Percentiles rank a stretch among this genome's conserved stretches.
Evolutionary conservation across 768 basidiomycete genomes (phyloP).

Genomic region (Suillus fuscotomentosus): DNA sequence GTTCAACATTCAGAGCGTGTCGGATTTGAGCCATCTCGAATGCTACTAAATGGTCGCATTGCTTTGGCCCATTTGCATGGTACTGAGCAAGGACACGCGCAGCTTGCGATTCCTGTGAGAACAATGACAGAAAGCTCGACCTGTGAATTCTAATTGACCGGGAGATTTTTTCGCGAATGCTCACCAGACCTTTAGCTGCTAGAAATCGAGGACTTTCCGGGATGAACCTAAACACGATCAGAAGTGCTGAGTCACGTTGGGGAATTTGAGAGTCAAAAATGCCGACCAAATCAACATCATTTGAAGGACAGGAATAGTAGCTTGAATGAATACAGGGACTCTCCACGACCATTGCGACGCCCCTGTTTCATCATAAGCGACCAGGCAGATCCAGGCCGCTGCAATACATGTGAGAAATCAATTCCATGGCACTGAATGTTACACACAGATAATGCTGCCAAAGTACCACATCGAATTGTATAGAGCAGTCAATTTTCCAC

Average conservation of each 20-base stretch:
- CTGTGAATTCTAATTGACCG: not conserved
- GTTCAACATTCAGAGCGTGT: conserved; percentile 64
- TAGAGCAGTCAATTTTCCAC: conserved; percentile 57
- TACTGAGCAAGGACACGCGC: conserved; percentile 63
- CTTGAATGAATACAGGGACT: conserved; percentile 63
- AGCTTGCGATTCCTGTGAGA: conserved; percentile 53
- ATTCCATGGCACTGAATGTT: not conserved
- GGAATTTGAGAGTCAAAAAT: not conserved
- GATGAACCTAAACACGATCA: conserved; percentile 44
- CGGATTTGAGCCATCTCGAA: conserved; percentile 65
- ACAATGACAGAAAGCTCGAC: not conserved
- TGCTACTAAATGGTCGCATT: conserved; percentile 54
- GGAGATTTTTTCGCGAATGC: conserved; percentile 13
- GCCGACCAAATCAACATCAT: conserved; percentile 51
- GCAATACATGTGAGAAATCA: conserved; percentile 2
- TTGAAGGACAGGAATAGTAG: conserved; percentile 54
- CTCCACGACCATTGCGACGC: conserved; percentile 61
- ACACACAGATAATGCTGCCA: conserved; percentile 57
- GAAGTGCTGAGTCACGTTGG: not conserved
- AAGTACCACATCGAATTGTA: conserved; percentile 78
- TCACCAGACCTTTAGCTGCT: conserved; percentile 56
- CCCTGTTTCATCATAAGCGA: conserved; percentile 35
- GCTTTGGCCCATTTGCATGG: conserved; percentile 62
- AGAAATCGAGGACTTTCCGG: conserved; percentile 71
- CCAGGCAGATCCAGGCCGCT: conserved; percentile 50